phyloP scores from a whole-genome alignment of 1,139 yeast genomes.

The Hyphopichia khmerensis region DNA sequence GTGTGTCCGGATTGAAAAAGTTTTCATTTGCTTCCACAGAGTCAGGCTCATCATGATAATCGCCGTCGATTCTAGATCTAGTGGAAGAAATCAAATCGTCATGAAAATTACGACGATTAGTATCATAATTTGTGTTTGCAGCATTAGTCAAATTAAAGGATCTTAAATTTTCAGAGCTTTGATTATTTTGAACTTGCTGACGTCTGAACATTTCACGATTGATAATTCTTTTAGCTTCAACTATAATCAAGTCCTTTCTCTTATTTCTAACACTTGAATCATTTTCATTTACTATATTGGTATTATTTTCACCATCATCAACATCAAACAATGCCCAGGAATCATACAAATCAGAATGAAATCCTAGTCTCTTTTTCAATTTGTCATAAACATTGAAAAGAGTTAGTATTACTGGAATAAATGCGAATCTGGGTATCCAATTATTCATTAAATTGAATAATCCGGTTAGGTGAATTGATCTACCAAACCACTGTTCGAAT shows the following conservation, averaged over 20 bases:
- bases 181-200: constrained; percentile 9
- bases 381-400: constrained; percentile 69
- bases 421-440: constrained; percentile 69
- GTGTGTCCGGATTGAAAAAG: not conserved
- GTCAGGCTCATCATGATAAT: constrained; percentile 3
- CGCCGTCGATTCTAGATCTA: not conserved
- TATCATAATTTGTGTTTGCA: constrained; percentile 33
- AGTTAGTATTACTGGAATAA: constrained; percentile 66
- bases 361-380: constrained; percentile 49
- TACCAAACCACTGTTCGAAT: constrained; percentile 66
- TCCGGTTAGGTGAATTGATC: constrained; percentile 72
- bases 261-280: constrained; percentile 19
- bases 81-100: constrained; percentile 13
- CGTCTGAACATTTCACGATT: constrained; percentile 34
- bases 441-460: constrained; percentile 71
- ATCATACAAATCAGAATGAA: constrained; percentile 52
- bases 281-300: constrained; percentile 5
- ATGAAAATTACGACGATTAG: constrained; percentile 27
- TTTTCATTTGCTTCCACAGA: constrained; percentile 3
- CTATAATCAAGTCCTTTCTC: constrained; percentile 37
- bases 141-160: constrained; percentile 29
- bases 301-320: constrained; percentile 14
- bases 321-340: constrained; percentile 54
- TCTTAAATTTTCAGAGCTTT: constrained; percentile 15
- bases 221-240: constrained; percentile 43